Conservation (phyloP, 2,329 filamentous ascomycete species). For the Colletotrichum sp. region DNA sequence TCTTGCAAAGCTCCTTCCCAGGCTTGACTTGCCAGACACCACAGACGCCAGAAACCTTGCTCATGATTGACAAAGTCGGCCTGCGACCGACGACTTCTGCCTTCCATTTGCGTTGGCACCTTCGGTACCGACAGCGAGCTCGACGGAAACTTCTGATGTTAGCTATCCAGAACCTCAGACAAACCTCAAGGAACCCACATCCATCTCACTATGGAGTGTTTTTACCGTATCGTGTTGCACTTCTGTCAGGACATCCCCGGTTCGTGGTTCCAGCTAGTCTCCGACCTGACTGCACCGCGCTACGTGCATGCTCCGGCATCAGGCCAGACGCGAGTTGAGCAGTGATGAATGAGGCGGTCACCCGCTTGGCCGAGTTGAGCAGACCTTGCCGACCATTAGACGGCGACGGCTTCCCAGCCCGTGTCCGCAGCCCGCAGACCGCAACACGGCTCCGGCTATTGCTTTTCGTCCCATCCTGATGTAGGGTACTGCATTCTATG, state of each 20-base stretch:
- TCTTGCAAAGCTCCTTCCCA: not conserved
- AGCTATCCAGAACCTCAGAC: not conserved
- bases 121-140: not conserved
- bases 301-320: not conserved
- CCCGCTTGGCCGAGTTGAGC: not conserved
- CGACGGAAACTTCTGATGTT: not conserved
- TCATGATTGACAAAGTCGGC: not conserved
- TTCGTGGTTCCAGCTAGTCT: not conserved
- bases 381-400: not conserved
- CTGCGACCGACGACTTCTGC: not conserved
- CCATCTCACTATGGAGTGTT: not conserved
- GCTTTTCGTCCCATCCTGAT: not conserved
- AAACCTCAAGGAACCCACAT: not conserved
- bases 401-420: not conserved
- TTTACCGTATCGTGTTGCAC: not conserved
- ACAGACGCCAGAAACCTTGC: not conserved
- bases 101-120: not conserved
- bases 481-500: not conserved
- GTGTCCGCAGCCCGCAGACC: not conserved
- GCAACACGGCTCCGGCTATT: not conserved
- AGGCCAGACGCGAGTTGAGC: not conserved
- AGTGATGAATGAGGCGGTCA: not conserved
- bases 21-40: not conserved
- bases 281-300: not conserved
- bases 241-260: slow-evolving; percentile 4